A percentile compares a stretch with the other conserved stretches of the same genome.
phyloP scores from a whole-genome alignment of 164 flowering plant species.

The Vitis cinerea region DNA sequence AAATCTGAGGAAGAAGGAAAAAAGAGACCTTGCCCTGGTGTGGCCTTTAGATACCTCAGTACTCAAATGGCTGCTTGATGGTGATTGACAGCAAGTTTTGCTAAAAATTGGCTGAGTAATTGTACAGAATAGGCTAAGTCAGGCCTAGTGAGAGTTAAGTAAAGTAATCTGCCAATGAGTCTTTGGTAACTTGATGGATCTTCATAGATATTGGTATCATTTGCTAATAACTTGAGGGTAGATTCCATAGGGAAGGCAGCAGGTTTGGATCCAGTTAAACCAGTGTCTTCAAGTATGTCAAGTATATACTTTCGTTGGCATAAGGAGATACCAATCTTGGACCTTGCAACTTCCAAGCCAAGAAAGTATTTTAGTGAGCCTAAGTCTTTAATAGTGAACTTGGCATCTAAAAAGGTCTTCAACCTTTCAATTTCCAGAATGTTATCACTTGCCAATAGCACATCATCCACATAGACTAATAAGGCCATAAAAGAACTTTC shows the following conservation, averaged over 20 bases:
- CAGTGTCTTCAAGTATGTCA: slow-evolving; percentile 3
- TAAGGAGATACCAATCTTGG: not conserved
- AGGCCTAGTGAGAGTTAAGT: slow-evolving; percentile 1
- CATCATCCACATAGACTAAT: slow-evolving; percentile 8
- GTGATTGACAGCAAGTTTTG: not conserved
- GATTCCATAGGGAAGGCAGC: not conserved
- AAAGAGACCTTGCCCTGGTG: not conserved
- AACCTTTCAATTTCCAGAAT: not conserved
- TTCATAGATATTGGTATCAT: not conserved
- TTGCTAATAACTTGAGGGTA: not conserved
- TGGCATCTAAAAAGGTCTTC: not conserved
- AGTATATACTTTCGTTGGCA: slow-evolving; percentile 5
- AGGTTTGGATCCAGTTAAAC: not conserved
- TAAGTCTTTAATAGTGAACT: slow-evolving; percentile 9
- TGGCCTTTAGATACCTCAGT: not conserved
- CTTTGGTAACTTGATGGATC: not conserved
- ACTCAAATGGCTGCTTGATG: not conserved
- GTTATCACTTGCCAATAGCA: not conserved
- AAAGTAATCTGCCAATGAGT: slow-evolving; percentile 2
- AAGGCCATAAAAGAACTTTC: not conserved
- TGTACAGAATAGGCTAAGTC: slow-evolving; percentile 2
- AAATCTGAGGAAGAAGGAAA: not conserved
- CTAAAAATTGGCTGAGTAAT: slow-evolving; percentile 5
- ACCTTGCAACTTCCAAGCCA: slow-evolving; percentile 7
- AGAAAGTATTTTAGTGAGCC: slow-evolving; percentile 8